phyloP scores from a whole-genome alignment of 2,329 filamentous ascomycete species.

The Ampelomyces quisqualis region DNA sequence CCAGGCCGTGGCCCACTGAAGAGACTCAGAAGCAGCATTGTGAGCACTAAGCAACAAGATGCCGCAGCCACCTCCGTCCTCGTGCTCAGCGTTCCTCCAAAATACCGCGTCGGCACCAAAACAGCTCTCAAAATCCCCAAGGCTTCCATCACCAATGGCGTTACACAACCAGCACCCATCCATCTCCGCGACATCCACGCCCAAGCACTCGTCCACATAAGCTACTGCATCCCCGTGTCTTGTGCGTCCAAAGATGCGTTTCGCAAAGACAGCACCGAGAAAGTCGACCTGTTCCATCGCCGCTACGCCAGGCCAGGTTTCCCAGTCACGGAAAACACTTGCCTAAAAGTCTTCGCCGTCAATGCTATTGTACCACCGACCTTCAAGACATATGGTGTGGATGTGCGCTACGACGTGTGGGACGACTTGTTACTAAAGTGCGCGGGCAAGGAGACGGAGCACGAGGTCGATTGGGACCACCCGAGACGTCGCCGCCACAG shows the following conservation, averaged over 20 bases:
- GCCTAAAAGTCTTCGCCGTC: slow-evolving; percentile 14
- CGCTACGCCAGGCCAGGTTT: slow-evolving; percentile 23
- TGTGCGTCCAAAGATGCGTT: slow-evolving; percentile 10
- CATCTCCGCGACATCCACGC: slow-evolving; percentile 24
- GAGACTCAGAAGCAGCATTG: slow-evolving; percentile 11
- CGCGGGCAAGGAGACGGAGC: slow-evolving; percentile 21
- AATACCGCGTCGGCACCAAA: slow-evolving; percentile 14
- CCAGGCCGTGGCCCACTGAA: slow-evolving; percentile 4
- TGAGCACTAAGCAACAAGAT: slow-evolving; percentile 12
- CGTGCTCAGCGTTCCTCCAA: slow-evolving; percentile 12
- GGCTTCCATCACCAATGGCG: slow-evolving; percentile 10
- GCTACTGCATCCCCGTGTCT: slow-evolving; percentile 15
- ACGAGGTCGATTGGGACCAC: slow-evolving; percentile 20
- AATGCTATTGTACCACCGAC: slow-evolving; percentile 18
- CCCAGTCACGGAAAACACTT: slow-evolving; percentile 8
- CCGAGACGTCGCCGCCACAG: slow-evolving; percentile 9
- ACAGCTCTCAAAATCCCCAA: slow-evolving; percentile 18
- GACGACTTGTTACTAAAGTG: slow-evolving; percentile 22
- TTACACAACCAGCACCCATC: slow-evolving; percentile 11
- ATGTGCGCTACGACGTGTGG: slow-evolving; percentile 17
- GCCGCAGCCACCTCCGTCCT: slow-evolving; percentile 15
- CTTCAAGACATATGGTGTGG: slow-evolving; percentile 22
- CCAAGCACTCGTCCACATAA: slow-evolving; percentile 14
- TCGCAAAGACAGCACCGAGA: slow-evolving; percentile 10
- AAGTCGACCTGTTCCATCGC: slow-evolving; percentile 22